Evolutionary conservation across 345 rosid genomes (phyloP).

Genomic region (Gossypium longicalyx): DNA sequence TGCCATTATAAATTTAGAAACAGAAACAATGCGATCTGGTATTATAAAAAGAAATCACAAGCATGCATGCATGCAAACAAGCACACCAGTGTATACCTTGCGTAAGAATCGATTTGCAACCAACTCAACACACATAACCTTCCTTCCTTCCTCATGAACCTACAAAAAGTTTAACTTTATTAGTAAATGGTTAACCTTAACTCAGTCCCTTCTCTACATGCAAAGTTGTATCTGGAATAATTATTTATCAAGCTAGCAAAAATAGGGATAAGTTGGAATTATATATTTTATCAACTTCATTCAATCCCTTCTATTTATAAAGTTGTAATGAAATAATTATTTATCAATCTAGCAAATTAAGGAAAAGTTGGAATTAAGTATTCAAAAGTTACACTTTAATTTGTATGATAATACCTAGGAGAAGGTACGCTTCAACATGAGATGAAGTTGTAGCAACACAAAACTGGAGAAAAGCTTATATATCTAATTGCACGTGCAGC

Average conservation of each 20-base stretch:
- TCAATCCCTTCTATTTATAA: not conserved
- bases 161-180: constrained; percentile 22
- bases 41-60: not conserved
- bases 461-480: not conserved
- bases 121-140: constrained; percentile 81
- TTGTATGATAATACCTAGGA: not conserved
- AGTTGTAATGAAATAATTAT: not conserved
- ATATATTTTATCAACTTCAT: not conserved
- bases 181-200: not conserved
- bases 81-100: constrained; percentile 44
- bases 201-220: not conserved
- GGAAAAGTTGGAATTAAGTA: not conserved
- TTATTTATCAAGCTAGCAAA: not conserved
- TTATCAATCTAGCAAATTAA: not conserved
- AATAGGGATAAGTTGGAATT: not conserved
- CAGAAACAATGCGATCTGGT: not conserved
- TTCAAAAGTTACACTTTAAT: not conserved
- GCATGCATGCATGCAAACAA: not conserved
- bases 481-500: not conserved
- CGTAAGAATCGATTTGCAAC: constrained; percentile 91
- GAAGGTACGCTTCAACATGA: not conserved
- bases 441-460: not conserved
- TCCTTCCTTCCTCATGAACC: constrained; percentile 49
- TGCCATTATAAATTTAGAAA: not conserved
- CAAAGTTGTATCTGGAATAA: not conserved